Percentiles rank a stretch among this genome's conserved stretches.
These are phyloP conservation scores for Populus hybrid DNA, from an alignment of 441 rosid genomes.

Conservation along the genomic window DNA sequence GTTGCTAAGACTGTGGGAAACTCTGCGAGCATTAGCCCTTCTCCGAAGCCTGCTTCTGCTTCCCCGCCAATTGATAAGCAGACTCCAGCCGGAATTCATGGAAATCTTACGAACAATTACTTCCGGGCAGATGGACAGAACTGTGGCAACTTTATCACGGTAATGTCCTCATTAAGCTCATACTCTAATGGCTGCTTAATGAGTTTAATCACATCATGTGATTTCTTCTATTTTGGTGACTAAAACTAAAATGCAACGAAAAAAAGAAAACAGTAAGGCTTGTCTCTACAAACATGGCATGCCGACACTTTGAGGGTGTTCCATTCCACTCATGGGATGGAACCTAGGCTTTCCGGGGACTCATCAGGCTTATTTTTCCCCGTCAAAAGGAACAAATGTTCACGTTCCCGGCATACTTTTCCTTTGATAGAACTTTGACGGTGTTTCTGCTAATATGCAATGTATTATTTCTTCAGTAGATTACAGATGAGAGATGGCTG, in stretches of 20 bases:
- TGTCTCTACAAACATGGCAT: no score
- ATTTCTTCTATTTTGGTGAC: neutral
- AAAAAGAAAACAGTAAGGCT: no score
- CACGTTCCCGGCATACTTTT: neutral
- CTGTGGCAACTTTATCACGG: constrained; percentile 76
- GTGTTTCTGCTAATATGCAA: neutral
- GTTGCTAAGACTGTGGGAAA: constrained; percentile 7
- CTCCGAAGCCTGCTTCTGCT: constrained; percentile 28
- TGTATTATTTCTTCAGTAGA: neutral
- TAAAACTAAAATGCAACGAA: neutral
- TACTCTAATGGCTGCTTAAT: neutral
- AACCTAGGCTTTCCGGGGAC: no score
- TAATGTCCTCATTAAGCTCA: constrained; percentile 13
- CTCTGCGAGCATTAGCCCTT: constrained; percentile 18
- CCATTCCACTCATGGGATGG: no score
- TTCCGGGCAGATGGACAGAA: constrained; percentile 71
- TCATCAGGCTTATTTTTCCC: neutral
- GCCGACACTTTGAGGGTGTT: no score
- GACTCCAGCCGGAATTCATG: constrained; percentile 45
- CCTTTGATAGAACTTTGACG: neutral
- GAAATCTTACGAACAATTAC: constrained; percentile 55
- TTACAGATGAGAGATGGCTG: neutral
- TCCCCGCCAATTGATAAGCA: constrained; percentile 31
- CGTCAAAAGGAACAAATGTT: neutral
- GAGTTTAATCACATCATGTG: neutral